Base-by-base conservation (phyloP, 192 early-diverging fungal genomes). In the Backusella luteola region DNA sequence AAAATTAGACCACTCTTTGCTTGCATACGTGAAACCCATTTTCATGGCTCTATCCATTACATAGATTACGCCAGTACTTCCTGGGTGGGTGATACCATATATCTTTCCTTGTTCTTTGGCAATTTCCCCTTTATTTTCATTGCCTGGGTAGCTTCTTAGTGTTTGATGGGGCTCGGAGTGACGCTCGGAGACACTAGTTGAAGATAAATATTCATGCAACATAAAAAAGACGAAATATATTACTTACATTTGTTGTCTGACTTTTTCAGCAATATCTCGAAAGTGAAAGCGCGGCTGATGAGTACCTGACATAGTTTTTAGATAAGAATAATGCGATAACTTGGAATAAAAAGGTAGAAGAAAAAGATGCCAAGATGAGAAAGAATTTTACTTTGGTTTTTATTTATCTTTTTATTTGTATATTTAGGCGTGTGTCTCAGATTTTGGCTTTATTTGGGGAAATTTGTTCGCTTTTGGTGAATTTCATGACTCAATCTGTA, bases 51-150 rank as follows among this genome's bases (percentile, higher is more conserved):
- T 76, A 78, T 89, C 88, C 83, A 84, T 89, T 21, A 86, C 85
- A 59, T 89, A 89, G 26, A 89, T 87, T 1, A 89, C 87, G 3
- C 87, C 87, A 3, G 87, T 89, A 59, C 68, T 76, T 7, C 78
- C 78, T 11, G 87, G 87, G 35, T 87, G 83, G 38, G 85, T 76
- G 14, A 87, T 84, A 23, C 78, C 79, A 41, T 73, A 74, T 12
- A 78, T 84, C 7, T 69, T 38, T 2, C 35, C 41, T 42, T 63
- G 36, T 11, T 72, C 36, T 32, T 86, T 69, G 35, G 9, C 34
- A 12, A n/a, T 12, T 0, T 6, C 17, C 5, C 71, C 67, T 12
- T 72, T 56, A 34, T 79, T 75, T 29, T 56, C 76, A 69, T 87
- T 87, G 21, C 85, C 85, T 23, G 73, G 67, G 66, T 83, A 83